Percentiles rank a stretch among this genome's conserved stretches.
Conservation (phyloP, 2,329 filamentous ascomycete species). For the Penicillium sp. region DNA sequence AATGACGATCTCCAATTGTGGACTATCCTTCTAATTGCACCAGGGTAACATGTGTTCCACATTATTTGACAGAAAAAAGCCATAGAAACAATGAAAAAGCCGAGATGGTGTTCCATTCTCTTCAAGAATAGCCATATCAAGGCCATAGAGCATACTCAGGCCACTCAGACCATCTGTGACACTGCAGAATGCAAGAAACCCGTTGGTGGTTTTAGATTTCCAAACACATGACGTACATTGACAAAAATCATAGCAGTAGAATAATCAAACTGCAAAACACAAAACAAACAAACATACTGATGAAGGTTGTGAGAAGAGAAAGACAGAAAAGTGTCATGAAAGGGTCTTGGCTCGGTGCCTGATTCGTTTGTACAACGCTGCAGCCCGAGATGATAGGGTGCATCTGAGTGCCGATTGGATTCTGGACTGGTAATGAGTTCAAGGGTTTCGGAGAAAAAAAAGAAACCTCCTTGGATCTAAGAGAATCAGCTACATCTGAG, state of each 20-base stretch:
- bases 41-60: not conserved
- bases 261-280: not conserved
- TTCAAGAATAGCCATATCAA: conserved; percentile 9
- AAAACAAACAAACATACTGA: too few species aligned
- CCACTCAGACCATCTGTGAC: conserved; percentile 10
- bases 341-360: conserved; percentile 20
- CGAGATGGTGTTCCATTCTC: not conserved
- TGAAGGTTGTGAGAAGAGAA: too few species aligned
- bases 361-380: conserved; percentile 22
- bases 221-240: conserved; percentile 7
- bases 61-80: not conserved
- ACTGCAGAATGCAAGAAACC: conserved; percentile 10
- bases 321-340: not conserved
- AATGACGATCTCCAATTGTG: not conserved
- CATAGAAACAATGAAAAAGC: not conserved
- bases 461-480: not conserved
- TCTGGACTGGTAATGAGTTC: conserved; percentile 8
- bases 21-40: not conserved
- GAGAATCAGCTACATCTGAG: too few species aligned
- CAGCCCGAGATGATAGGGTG: conserved; percentile 8
- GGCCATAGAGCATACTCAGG: conserved; percentile 1
- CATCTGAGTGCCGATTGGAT: conserved; percentile 12
- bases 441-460: conserved; percentile 14
- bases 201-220: conserved; percentile 7
- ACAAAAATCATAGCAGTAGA: not conserved